Evolutionary conservation across 2,329 filamentous ascomycete genomes (phyloP), one percentile per base, ranked within the genome.

Genomic region (Karstenula rhodostoma): DNA sequence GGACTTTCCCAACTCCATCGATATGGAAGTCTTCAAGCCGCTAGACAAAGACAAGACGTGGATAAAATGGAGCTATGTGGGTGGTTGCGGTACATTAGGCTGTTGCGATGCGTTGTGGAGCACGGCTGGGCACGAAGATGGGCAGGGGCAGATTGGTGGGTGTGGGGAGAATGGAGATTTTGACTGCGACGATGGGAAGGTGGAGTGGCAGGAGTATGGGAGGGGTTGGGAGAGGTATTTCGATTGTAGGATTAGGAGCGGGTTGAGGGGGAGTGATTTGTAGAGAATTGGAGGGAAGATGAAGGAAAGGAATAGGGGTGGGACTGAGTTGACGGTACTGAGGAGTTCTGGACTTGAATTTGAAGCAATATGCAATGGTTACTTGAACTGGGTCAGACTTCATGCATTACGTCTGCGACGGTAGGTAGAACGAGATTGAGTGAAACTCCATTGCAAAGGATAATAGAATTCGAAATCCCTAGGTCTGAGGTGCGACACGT

Each of bases 191-290:
- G 51, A 55, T 50, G 33, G 19, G 29, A 22, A 37, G 27, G 57
- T 54, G n/a, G 22, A 53, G 10, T 58, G 57, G 57, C 10, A 50
- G 51, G 22, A 17, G 0, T 55, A 23, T 17, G 43, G 55, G 42
- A 51, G 23, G 2, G 57, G 57, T 17, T 55, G 49, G 29, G 57
- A 59, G 44, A 37, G 50, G 43, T 59, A 43, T 25, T 59, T 59
- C 35, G 50, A 59, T 42, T 59, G 57, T 37, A 27, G 40, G 2
- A 53, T 59, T 40, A 37, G 56, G 29, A 33, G 25, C 9, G 44
- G 44, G 5, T 29, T 47, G 44, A 29, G 7, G 5, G n/a, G 37
- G 17, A 8, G 17, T 15, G 13, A 19, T 15, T 7, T 40, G 37
- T 40, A n/a, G 7, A 40, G 17, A 17, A 40, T 17, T 40, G 13